phyloP scores from a whole-genome alignment of 805 yeast genomes.

The Myxozyma udenii region DNA sequence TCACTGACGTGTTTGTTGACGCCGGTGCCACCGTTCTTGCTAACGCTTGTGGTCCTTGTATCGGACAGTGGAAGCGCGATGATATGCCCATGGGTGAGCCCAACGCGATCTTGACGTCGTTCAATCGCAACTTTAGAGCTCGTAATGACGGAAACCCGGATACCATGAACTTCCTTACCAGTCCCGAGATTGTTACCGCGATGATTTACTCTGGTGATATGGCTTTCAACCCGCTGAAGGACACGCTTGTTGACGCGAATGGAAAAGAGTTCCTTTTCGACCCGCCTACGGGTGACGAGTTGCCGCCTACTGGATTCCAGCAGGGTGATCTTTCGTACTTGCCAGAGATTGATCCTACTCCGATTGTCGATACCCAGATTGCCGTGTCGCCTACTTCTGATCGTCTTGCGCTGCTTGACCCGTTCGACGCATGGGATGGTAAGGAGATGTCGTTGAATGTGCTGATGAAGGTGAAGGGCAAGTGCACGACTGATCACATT shows the following conservation, averaged over 20 bases:
- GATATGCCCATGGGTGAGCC: slow-evolving; percentile 81
- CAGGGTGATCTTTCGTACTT: slow-evolving; percentile 83
- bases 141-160: slow-evolving; percentile 98
- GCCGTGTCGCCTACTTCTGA: slow-evolving; percentile 84
- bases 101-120: slow-evolving; percentile 94
- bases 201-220: slow-evolving; percentile 94
- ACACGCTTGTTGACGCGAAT: slow-evolving; percentile 77
- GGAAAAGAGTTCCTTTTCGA: slow-evolving; percentile 87
- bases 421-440: slow-evolving; percentile 96
- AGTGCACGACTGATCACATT: slow-evolving; percentile 98
- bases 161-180: slow-evolving; percentile 94
- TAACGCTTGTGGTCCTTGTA: slow-evolving; percentile 99
- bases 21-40: slow-evolving; percentile 94
- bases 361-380: slow-evolving; percentile 71
- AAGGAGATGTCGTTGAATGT: slow-evolving; percentile 91
- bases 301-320: slow-evolving; percentile 87
- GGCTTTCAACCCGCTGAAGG: slow-evolving; percentile 93
- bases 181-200: slow-evolving; percentile 92
- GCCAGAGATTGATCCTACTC: slow-evolving; percentile 88
- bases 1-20: slow-evolving; percentile 79
- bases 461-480: slow-evolving; percentile 92
- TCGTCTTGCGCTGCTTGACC: slow-evolving; percentile 91
- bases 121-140: slow-evolving; percentile 96
- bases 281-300: slow-evolving; percentile 87
- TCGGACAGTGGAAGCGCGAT: slow-evolving; percentile 98